Evolutionary conservation across 2,329 filamentous ascomycete species (phyloP), one percentile per base, ranked within the genome.

Genomic region (Coleophoma cylindrospora): DNA sequence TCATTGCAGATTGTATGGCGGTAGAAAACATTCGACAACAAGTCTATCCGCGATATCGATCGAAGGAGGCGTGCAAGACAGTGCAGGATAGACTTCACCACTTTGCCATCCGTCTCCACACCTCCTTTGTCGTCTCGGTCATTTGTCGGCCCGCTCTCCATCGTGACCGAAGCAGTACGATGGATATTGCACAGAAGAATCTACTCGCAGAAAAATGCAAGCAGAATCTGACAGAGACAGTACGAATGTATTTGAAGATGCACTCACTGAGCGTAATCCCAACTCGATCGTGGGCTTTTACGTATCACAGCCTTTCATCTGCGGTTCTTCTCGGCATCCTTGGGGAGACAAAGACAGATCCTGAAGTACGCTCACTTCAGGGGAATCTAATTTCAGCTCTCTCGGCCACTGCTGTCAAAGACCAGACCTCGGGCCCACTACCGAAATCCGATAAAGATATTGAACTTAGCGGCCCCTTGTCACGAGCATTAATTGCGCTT

Each of bases 161-260:
- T 22, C 71, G 80, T 14, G 64, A 65, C 38, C 75, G 80, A 33
- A 57, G 43, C 38, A 49, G 49, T 43, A 77, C 73, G n/a, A 71
- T 84, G 38, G 73, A 74, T 4, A 59, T 69, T 0, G 60, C 70
- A 1, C 80, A 86, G 57, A 82, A 81, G 57, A 71, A 71, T 41
- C 65, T 73, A 1, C 68, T 86, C 1, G 77, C 78, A 2, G 74
- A 79, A 27, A 75, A 76, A 50, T 86, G 82, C 69, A 83, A 83
- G 61, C 66, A 70, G 14, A 84, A 84, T 59, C 68, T 86, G 22
- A 79, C 79, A 6, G 81, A 85, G 61, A 85, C 81, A 12, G 81
- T 86, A 11, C 76, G 80, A 38, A 86, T 85, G 81, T 86, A 85
- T 60, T 69, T 86, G 19, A 79, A 81, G 14, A 86, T 86, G 82